phyloP scores from a whole-genome alignment of 106 monocot genomes.

The Dendrobium officinale region DNA sequence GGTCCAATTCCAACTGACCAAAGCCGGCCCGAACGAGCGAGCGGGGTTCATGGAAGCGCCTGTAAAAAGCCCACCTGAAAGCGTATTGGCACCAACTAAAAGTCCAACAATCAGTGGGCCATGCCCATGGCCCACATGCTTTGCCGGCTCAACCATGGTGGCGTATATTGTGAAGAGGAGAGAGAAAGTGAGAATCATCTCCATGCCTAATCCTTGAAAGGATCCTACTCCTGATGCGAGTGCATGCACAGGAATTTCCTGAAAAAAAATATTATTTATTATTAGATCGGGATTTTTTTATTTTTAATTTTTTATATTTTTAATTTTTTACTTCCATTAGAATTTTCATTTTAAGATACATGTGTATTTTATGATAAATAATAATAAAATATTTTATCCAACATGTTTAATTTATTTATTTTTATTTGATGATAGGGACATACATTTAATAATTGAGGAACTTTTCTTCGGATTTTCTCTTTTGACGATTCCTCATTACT shows the following conservation, averaged over 20 bases:
- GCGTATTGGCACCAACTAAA: constrained; percentile 60
- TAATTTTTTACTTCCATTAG: neutral
- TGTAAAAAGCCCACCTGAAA: constrained; percentile 64
- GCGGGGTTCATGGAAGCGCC: constrained; percentile 91
- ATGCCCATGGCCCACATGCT: constrained; percentile 19
- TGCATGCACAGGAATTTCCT: constrained; percentile 59
- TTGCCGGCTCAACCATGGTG: constrained; percentile 63
- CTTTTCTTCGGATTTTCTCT: too few relatives aligned
- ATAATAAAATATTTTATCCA: too few relatives aligned
- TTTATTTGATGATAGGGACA: too few relatives aligned
- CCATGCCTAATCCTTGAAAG: constrained; percentile 55
- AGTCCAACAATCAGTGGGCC: constrained; percentile 67
- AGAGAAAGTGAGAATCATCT: constrained; percentile 74
- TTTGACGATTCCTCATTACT: too few relatives aligned
- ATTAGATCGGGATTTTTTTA: too few relatives aligned
- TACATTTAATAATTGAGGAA: too few relatives aligned
- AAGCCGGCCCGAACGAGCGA: constrained; percentile 73
- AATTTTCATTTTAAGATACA: too few relatives aligned
- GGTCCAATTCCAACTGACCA: constrained; percentile 50
- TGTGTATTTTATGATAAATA: too few relatives aligned
- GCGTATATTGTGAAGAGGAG: constrained; percentile 69
- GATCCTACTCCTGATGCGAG: constrained; percentile 42
- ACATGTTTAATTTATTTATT: too few relatives aligned
- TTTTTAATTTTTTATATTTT: neutral
- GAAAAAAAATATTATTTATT: too few relatives aligned